These are phyloP conservation scores for Cryptococcus deneoformans DNA, from an alignment of 1,284 basidiomycete species.

Conservation along the genomic window DNA sequence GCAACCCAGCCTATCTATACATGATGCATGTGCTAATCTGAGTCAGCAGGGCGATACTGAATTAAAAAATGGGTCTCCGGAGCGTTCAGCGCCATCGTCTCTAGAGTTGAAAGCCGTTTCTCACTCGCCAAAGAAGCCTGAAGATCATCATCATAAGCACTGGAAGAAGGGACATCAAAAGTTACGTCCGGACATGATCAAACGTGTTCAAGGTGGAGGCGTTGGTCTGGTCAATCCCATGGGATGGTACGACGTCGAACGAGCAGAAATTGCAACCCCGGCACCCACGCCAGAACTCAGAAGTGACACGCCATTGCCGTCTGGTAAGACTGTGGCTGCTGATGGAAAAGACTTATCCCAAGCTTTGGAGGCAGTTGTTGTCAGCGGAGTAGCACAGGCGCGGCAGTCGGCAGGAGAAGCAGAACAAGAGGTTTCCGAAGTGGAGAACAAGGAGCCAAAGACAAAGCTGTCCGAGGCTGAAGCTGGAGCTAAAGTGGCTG, in stretches of 20 bases:
- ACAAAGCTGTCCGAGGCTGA: no score
- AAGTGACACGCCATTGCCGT: slow-evolving; percentile 2
- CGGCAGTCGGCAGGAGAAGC: neutral
- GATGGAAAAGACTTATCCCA: slow-evolving; percentile 7
- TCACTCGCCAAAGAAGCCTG: slow-evolving; percentile 6
- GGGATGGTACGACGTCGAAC: slow-evolving; percentile 51
- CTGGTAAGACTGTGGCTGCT: neutral
- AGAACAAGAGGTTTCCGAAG: neutral
- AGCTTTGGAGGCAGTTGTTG: slow-evolving; percentile 9
- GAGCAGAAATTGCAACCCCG: slow-evolving; percentile 11
- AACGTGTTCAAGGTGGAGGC: slow-evolving; percentile 67
- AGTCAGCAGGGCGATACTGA: slow-evolving; percentile 7
- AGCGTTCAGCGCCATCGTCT: slow-evolving; percentile 16
- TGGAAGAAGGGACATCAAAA: slow-evolving; percentile 43
- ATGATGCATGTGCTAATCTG: neutral
- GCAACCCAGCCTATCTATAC: no score
- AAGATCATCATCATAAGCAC: slow-evolving; percentile 5
- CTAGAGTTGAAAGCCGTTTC: slow-evolving; percentile 18
- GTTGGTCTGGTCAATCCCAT: slow-evolving; percentile 81
- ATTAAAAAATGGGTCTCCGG: slow-evolving; percentile 6
- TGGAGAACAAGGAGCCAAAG: no score
- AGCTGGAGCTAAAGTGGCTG: no score
- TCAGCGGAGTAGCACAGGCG: slow-evolving; percentile 3
- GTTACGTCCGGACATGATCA: slow-evolving; percentile 79
- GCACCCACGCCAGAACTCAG: slow-evolving; percentile 14